Base-by-base conservation (phyloP, 1,139 yeast species). In the Yamadazyma taylorii region DNA sequence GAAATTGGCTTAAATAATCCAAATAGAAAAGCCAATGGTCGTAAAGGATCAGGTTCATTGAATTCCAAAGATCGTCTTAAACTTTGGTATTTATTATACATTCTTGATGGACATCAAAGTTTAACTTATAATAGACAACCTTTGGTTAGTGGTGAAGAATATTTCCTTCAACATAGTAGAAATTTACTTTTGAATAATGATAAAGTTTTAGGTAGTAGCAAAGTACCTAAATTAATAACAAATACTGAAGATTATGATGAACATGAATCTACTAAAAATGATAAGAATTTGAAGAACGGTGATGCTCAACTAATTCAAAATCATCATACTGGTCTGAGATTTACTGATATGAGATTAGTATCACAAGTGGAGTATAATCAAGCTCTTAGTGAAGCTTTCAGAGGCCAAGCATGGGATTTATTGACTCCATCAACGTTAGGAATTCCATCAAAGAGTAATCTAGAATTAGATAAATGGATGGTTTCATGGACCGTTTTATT, bases 401-500 rank as follows among this genome's bases (percentile, higher is more conserved):
- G 61, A 31, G 83, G 82, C 2, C 69, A 76, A 40, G 85, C 83
- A 0, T 79, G 84, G 85, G 81, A 75, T 33, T 56, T 81, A 21
- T 54, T 82, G 31, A 66, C 76, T 0, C 88, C 88, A 0, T 63
- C 80, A 1, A 62, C 78, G 0, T 75, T 81, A 51, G 89, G 88
- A 0, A 69, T 82, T 7, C 88, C 88, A 0, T 81, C 85, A 45
- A 78, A 76, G 47, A 73, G 81, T 14, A 82, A 82, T 55, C 61
- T 82, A 43, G 86, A 81, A 41, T 60, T 82, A 31, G 88, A 82
- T 50, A 80, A 77, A 54, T 82, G 89, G 89, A 82, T 82, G 88
- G 87, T 82, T 7, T 81, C 84, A 11, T 82, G 89, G 89, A 80
- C 89, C 0, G 86, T 83, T 8, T 57, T 81, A 23, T 59, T 82